These are phyloP conservation scores for Fusarium chaquense DNA, from an alignment of 2,329 filamentous ascomycete genomes.

Conservation along the genomic window DNA sequence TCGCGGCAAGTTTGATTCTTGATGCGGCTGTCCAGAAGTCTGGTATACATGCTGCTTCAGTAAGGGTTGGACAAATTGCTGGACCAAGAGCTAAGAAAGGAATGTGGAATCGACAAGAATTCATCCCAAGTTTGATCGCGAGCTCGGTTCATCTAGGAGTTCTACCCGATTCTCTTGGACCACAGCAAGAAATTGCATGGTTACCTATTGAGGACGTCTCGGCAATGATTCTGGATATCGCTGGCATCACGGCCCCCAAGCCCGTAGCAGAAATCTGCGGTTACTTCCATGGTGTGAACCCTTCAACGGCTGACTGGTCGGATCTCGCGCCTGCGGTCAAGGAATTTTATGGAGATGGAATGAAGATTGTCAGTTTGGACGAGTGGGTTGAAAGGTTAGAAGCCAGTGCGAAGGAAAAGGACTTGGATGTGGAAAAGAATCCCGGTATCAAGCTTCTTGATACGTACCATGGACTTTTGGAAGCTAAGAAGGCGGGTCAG, in stretches of 20 bases:
- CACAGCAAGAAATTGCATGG: not conserved
- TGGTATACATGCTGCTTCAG: rapidly evolving
- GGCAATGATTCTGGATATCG: not conserved
- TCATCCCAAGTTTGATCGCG: slow-evolving; percentile 11
- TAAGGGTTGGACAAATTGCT: slow-evolving; percentile 18
- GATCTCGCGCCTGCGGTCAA: not conserved
- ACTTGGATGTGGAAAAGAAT: not conserved
- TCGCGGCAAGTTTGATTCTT: not conserved
- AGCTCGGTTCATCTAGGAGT: slow-evolving; percentile 11
- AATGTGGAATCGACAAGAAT: slow-evolving; percentile 10
- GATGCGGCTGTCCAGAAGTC: not conserved
- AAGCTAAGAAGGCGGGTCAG: not conserved
- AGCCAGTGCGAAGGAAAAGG: not conserved
- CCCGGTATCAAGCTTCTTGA: slow-evolving; percentile 7
- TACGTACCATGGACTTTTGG: not conserved
- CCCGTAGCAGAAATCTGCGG: not conserved
- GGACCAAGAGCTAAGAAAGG: not conserved
- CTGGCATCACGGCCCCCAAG: not conserved
- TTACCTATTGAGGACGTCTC: slow-evolving; percentile 1
- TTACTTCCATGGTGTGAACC: slow-evolving; percentile 20
- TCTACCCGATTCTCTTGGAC: not conserved
- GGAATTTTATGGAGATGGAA: not conserved
- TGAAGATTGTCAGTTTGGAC: not conserved
- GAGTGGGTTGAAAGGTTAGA: slow-evolving; percentile 8
- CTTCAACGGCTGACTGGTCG: not conserved